Percentiles rank a stretch among this genome's conserved stretches.
Conservation (phyloP, 257 asterid species). For the Solanum sejunctum region DNA sequence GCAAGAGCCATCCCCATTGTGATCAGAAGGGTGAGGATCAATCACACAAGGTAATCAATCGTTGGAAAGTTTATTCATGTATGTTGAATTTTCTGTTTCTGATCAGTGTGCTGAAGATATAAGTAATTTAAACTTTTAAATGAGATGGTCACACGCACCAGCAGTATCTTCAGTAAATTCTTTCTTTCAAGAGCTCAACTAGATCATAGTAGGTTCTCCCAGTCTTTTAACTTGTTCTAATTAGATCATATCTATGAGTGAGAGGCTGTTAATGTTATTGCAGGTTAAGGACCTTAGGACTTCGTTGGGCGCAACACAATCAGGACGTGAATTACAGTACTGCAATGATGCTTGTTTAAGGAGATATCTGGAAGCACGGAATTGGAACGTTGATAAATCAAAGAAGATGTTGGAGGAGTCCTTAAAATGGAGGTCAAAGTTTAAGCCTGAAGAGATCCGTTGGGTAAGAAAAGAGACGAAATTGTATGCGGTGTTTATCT, state of each 20-base stretch:
- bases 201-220: neutral
- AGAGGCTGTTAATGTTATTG: neutral
- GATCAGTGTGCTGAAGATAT: neutral
- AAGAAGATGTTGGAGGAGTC: conserved; percentile 91
- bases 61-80: neutral
- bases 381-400: conserved; percentile 75
- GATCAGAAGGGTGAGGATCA: conserved; percentile 42
- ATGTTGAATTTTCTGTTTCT: neutral
- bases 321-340: conserved; percentile 50
- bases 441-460: conserved; percentile 90
- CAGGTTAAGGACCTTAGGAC: conserved; percentile 72
- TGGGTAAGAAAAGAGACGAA: conserved; percentile 45
- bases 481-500: neutral
- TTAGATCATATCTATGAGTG: neutral
- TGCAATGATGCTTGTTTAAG: conserved; percentile 73
- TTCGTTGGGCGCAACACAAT: conserved; percentile 50
- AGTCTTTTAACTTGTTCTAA: neutral
- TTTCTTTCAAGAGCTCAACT: neutral
- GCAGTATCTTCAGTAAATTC: neutral
- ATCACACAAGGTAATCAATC: conserved; percentile 53
- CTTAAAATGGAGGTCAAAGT: conserved; percentile 76
- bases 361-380: conserved; percentile 81
- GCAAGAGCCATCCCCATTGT: conserved; percentile 34
- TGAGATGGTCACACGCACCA: neutral
- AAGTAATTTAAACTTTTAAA: neutral